Base-by-base conservation (phyloP, 139 green algal genomes). In the Asterochloris sp. region DNA sequence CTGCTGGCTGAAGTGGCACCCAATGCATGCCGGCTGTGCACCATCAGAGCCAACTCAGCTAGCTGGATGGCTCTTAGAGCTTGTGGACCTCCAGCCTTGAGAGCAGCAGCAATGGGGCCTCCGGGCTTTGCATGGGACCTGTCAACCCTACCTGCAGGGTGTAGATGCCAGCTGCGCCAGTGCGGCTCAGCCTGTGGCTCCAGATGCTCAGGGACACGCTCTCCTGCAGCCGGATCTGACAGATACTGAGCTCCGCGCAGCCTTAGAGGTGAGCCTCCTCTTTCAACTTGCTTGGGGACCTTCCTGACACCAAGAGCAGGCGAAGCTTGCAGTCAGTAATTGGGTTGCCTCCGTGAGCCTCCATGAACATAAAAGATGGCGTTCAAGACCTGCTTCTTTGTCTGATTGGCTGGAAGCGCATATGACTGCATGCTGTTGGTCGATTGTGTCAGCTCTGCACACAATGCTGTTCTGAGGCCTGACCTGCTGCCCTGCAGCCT, bases 151-250 rank as follows among this genome's bases (percentile, higher is more conserved):
- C 24, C 12, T 12, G 74, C 62, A 8, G 82, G 62, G 63, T 92
- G 90, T 82, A 83, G 81, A n/a, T 85, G 91, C 47, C 86, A 83
- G 73, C 78, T 28, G 26, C 38, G 79, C 17, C 74, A 88, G 1
- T 86, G 83, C 10, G 76, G 64, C 0, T 13, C 76, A 86, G 74
- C 71, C 78, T 69, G 81, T 21, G 74, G 73, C n/a, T 73, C n/a
- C 68, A 80, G 76, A 19, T 54, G 38, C 38, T 6, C 38, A 54
- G 38, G 38, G 19, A 71, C 19, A 26, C 21, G 79, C 89, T 12
- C 54, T 61, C 9, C 14, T 92, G 13, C 76, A 88, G 64, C 61
- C 66, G 6, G 82, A 85, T 13, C 76, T 92, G 29, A 77, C 69
- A 62, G 86, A 87, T 16, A 82, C 84, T 29, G 27, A 89, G 79